Evolutionary conservation across 805 yeast genomes (phyloP).

Genomic region (Maudiozyma pseudohumilis): DNA sequence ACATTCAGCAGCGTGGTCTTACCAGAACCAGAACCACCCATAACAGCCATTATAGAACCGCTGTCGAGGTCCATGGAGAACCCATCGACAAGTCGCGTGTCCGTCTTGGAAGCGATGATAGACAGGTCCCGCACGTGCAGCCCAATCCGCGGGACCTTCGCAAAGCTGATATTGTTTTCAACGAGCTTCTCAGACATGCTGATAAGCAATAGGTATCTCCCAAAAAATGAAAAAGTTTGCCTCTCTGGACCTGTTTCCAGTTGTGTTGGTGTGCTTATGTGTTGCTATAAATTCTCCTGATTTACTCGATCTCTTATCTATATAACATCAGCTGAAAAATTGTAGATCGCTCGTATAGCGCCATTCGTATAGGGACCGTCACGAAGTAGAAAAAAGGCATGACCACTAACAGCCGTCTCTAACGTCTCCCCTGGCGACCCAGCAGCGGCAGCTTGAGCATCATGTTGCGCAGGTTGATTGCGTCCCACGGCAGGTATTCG

Average conservation of each 20-base stretch:
- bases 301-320: no score
- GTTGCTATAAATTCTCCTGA: no score
- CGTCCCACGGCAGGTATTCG: constrained; percentile 1
- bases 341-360: no score
- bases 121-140: constrained; percentile 22
- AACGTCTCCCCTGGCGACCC: no score
- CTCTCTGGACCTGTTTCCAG: neutral
- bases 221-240: neutral
- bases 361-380: no score
- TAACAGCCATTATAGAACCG: constrained; percentile 63
- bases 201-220: no score
- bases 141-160: constrained; percentile 14
- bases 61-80: constrained; percentile 50
- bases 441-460: neutral
- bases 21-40: constrained; percentile 86
- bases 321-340: no score
- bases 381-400: no score
- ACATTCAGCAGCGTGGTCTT: constrained; percentile 72
- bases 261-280: no score
- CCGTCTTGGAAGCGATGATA: constrained; percentile 21
- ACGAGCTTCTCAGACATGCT: constrained; percentile 8
- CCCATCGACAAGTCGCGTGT: constrained; percentile 35
- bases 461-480: neutral
- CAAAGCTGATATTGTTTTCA: constrained; percentile 20
- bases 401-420: no score